Evolutionary conservation across 1,284 basidiomycete species (phyloP), one percentile per base, ranked within the genome.

Genomic region (Ganoderma leucocontextum): DNA sequence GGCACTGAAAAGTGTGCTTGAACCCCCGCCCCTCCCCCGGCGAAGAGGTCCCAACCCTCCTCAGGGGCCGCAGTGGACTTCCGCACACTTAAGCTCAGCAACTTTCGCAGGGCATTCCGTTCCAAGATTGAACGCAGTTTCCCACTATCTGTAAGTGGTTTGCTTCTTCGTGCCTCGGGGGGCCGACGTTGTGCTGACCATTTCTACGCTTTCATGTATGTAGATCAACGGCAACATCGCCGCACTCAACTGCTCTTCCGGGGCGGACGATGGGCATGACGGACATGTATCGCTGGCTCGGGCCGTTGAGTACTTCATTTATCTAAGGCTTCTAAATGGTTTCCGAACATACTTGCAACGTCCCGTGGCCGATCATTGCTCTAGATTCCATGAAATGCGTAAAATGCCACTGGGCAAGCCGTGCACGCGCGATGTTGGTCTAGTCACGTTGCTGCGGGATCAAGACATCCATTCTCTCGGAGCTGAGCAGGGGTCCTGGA

Each of bases 111-210:
- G 84, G 87, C 4, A 89, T 90, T 13, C 84, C 94, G 22, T 93
- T 92, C 80, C 92, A 94, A 75, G 92, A 94, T 76, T 93, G 92
- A 74, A 91, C 89, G 0, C 84, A 89, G 72, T 9, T 93, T 93
- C 75, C 91, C 91, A 0, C 81, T 94, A 52, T 89, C 91, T 17
- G 91, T 92, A 70, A 66, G 85, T 35, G 59, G 9, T 47, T 47
- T 64, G 7, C 19, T 17, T 22, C 19, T 49, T 17, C 35, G 44
- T 60, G 22, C 38, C 59, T 53, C 62, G 12, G 25, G 25, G 9
- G 17, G 10, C 4, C 19, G 1, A 19, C 6, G 44, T 49, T 41
- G 39, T 57, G 60, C 29, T 39, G 22, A 59, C 59, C 64, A 33
- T 35, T 25, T 55, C 52, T 25, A 12, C 22, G 47, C 33, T 55